Percentiles rank a stretch among this genome's conserved stretches.
Conservation (phyloP, 805 yeast species). For the Jamesozyma jinghongensis region DNA sequence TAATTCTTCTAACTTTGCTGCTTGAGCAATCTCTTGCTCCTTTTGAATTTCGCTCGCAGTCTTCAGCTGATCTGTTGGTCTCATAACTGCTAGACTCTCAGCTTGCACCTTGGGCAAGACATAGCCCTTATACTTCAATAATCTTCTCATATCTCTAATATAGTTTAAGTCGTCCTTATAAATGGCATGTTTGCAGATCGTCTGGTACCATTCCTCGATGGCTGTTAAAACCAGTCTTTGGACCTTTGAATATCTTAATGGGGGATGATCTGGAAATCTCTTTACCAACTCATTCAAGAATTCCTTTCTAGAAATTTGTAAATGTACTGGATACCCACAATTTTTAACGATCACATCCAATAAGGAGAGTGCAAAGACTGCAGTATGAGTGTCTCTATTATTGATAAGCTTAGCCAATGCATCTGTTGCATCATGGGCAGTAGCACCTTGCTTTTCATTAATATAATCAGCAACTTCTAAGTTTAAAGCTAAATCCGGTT, state of each 20-base stretch:
- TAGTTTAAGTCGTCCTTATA: constrained; percentile 88
- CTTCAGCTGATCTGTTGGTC: constrained; percentile 79
- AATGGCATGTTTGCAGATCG: constrained; percentile 80
- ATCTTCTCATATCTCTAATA: constrained; percentile 91
- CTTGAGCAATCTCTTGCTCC: constrained; percentile 87
- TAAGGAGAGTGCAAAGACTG: constrained; percentile 71
- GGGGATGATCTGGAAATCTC: constrained; percentile 91
- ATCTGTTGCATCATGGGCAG: constrained; percentile 88
- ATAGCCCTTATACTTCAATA: constrained; percentile 84
- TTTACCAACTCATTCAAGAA: constrained; percentile 88
- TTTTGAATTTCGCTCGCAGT: constrained; percentile 83
- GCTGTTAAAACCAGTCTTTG: constrained; percentile 81
- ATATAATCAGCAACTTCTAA: constrained; percentile 89
- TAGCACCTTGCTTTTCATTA: constrained; percentile 82
- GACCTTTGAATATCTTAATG: constrained; percentile 69
- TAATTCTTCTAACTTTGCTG: constrained; percentile 91
- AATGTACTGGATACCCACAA: constrained; percentile 95
- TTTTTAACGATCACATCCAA: constrained; percentile 89
- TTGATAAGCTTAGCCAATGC: constrained; percentile 76
- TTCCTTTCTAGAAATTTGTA: constrained; percentile 91
- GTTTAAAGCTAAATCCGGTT: constrained; percentile 83
- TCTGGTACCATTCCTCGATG: constrained; percentile 95
- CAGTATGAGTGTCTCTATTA: constrained; percentile 73
- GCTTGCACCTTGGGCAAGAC: constrained; percentile 82
- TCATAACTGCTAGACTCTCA: constrained; percentile 88